Percentiles rank a stretch among this genome's conserved stretches.
Conservation (phyloP, 345 rosid genomes). For the Eucalyptus camaldulensis region DNA sequence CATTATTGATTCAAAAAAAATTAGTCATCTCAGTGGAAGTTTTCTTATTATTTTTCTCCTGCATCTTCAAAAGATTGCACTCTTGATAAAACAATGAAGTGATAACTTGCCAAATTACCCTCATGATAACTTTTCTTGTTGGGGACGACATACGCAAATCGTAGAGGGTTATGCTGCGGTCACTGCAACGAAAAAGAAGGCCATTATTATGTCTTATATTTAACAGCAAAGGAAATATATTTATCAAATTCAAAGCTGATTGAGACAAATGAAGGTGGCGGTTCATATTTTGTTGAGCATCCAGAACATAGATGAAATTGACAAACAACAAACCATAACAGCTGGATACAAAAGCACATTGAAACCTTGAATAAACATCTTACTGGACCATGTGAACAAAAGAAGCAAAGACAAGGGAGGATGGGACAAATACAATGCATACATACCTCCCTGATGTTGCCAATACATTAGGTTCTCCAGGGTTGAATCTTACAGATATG, state of each 20-base stretch:
- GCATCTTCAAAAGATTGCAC: not conserved
- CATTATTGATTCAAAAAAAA: not conserved
- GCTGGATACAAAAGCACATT: not conserved
- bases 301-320: not conserved
- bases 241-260: not conserved
- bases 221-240: not conserved
- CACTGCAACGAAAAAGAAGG: slow-evolving; percentile 25
- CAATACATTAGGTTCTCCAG: slow-evolving; percentile 79
- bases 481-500: slow-evolving; percentile 84
- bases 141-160: slow-evolving; percentile 84
- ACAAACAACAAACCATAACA: not conserved
- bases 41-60: not conserved
- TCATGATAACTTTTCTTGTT: slow-evolving; percentile 72
- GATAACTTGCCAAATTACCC: slow-evolving; percentile 24
- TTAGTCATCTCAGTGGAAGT: not conserved
- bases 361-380: not conserved
- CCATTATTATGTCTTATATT: not conserved
- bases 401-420: not conserved
- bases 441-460: slow-evolving; percentile 76
- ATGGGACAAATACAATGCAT: not conserved
- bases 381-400: not conserved
- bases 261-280: not conserved
- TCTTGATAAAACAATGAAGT: not conserved
- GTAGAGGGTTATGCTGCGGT: slow-evolving; percentile 65
- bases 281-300: not conserved